phyloP scores from a whole-genome alignment of 2,329 filamentous ascomycete species.

The Trichoderma guizhouense region DNA sequence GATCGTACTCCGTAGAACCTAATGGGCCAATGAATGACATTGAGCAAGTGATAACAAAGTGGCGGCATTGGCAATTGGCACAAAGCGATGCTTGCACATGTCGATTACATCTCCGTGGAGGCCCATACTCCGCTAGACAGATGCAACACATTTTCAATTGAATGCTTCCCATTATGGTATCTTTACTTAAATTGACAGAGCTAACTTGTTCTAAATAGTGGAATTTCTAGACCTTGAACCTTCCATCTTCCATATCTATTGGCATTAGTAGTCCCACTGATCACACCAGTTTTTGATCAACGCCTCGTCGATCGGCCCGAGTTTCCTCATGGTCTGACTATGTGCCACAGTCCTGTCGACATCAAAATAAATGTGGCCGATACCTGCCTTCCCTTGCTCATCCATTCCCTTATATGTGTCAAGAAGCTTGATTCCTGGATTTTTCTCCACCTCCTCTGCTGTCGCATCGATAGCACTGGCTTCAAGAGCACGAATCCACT shows the following conservation, averaged over 20 bases:
- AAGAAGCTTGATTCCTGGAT: slow-evolving; percentile 50
- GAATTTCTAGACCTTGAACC: background rate
- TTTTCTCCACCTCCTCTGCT: slow-evolving; percentile 38
- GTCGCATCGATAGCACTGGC: slow-evolving; percentile 30
- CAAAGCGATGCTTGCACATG: background rate
- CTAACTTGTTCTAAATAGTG: background rate
- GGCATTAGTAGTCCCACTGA: slow-evolving; percentile 37
- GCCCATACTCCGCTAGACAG: background rate
- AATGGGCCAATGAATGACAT: background rate
- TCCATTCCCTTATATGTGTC: slow-evolving; percentile 42
- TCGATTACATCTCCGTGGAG: background rate
- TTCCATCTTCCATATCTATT: background rate
- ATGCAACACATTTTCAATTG: background rate
- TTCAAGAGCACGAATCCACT: slow-evolving; percentile 46
- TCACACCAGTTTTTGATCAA: slow-evolving; percentile 48
- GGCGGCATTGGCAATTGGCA: background rate
- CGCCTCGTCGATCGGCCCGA: slow-evolving; percentile 40
- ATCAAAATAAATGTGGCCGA: slow-evolving; percentile 35
- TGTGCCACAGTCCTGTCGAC: slow-evolving; percentile 37
- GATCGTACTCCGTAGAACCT: background rate
- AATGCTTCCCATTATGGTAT: background rate
- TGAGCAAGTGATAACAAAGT: background rate
- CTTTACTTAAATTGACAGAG: background rate
- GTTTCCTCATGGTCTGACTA: slow-evolving; percentile 41
- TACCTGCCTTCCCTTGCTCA: background rate